A percentile compares a stretch with the other conserved stretches of the same genome.
phyloP scores from a whole-genome alignment of 164 flowering plant species.

The Piper longum region DNA sequence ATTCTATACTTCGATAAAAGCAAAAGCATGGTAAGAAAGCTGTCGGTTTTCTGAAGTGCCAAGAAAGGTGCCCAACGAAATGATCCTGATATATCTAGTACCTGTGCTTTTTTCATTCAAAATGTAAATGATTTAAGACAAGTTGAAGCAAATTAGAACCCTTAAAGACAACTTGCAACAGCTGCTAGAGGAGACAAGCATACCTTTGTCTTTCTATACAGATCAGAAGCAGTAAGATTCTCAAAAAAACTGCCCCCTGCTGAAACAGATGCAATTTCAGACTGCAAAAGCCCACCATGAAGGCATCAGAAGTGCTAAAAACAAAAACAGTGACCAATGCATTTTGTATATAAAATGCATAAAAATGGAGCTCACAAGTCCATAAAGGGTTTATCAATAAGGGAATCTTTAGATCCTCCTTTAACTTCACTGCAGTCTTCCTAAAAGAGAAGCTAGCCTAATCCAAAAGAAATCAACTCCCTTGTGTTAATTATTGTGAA shows the following conservation, averaged over 20 bases:
- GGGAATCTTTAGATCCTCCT: too few species aligned
- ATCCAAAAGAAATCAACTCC: too few species aligned
- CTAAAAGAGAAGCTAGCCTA: too few species aligned
- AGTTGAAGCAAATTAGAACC: not conserved
- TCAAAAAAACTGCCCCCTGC: conserved; percentile 64
- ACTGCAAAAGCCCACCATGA: conserved; percentile 25
- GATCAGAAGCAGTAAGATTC: conserved; percentile 59
- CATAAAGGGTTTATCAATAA: too few species aligned
- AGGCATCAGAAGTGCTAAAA: not conserved
- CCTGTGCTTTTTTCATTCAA: conserved; percentile 27
- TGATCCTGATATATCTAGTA: conserved; percentile 77
- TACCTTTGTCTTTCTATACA: conserved; percentile 81
- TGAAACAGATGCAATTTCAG: conserved; percentile 30
- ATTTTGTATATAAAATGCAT: not conserved
- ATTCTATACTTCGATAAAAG: conserved; percentile 91
- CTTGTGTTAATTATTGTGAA: too few species aligned
- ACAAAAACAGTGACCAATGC: not conserved
- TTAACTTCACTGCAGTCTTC: too few species aligned
- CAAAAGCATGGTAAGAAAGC: conserved; percentile 82
- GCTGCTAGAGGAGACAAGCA: not conserved
- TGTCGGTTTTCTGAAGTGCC: conserved; percentile 69
- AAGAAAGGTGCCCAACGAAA: conserved; percentile 99
- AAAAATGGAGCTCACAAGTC: too few species aligned
- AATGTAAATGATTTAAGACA: not conserved
- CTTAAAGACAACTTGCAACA: not conserved